Evolutionary conservation across 2,329 filamentous ascomycete species (phyloP), one percentile per base, ranked within the genome.

Genomic region (Chaetomium globosum): DNA sequence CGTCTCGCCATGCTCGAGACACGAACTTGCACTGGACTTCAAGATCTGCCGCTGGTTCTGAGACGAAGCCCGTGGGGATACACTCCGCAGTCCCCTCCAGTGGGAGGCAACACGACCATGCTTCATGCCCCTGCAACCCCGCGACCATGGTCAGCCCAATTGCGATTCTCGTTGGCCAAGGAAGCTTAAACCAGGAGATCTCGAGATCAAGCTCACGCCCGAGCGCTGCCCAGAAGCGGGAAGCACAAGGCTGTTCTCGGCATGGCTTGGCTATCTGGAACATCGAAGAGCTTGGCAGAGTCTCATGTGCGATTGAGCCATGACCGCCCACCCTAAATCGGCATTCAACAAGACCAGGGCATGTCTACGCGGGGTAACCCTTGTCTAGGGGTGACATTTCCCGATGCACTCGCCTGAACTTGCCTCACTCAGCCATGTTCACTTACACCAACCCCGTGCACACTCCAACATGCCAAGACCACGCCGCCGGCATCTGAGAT

Each of bases 241-340:
- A 54, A 62, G 19, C 48, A 51, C 51, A n/a, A n/a, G 23, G 48
- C 53, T 61, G 26, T 65, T 66, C 65, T 67, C 54, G 65, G 66
- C 63, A 54, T 58, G 49, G 68, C 68, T 72, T 68, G 63, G 64
- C 65, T 58, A 68, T 48, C 51, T 69, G 65, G 65, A 67, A 69
- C 65, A 62, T 59, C 31, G 33, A 64, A 49, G 56, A 61, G 64
- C 76, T 77, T 77, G 75, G 75, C 76, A 72, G 69, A 59, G 76
- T 77, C 73, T 77, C 75, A 77, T 73, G 71, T 73, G 58, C 74
- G 73, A 73, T 69, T 73, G 73, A 75, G 71, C 73, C 73, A 70
- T 71, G 54, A 63, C 67, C 54, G 57, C 48, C 65, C 68, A 70
- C 67, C 69, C 67, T 67, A 31, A 51, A 65, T 13, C 3, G 13